Evolutionary conservation across 2,329 filamentous ascomycete species (phyloP).

Genomic region (Juglanconis oblonga): DNA sequence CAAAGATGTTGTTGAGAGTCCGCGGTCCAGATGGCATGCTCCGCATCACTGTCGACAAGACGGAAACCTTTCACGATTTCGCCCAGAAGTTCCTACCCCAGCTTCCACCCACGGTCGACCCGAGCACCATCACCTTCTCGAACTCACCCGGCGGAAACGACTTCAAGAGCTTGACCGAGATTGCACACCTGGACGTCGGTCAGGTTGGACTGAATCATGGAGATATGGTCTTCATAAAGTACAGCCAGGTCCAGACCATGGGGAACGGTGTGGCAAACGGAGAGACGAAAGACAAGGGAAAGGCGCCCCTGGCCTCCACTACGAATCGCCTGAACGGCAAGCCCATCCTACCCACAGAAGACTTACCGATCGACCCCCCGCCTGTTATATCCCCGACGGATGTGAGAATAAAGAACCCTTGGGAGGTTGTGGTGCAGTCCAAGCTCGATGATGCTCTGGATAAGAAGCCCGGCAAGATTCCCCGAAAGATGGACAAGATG

Average conservation of each 20-base stretch:
- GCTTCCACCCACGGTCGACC: constrained; percentile 61
- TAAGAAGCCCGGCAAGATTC: constrained; percentile 85
- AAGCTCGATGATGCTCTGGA: constrained; percentile 83
- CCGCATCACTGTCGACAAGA: constrained; percentile 73
- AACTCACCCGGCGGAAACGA: constrained; percentile 59
- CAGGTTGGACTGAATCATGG: constrained; percentile 75
- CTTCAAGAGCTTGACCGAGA: constrained; percentile 56
- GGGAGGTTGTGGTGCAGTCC: constrained; percentile 89
- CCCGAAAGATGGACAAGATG: constrained; percentile 77
- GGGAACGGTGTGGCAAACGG: constrained; percentile 39
- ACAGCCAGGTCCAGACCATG: constrained; percentile 54
- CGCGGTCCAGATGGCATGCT: constrained; percentile 91
- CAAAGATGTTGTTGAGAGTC: constrained; percentile 77
- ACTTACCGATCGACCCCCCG: constrained; percentile 60
- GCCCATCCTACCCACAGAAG: constrained; percentile 66
- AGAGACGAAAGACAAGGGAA: constrained; percentile 24
- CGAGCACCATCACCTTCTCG: constrained; percentile 58
- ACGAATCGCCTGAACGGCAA: constrained; percentile 76
- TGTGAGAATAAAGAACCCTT: constrained; percentile 76
- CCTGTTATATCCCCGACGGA: constrained; percentile 53
- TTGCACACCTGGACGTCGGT: constrained; percentile 52
- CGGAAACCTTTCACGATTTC: constrained; percentile 68
- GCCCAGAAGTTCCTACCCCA: constrained; percentile 55
- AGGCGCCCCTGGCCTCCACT: constrained; percentile 34
- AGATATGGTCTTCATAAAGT: constrained; percentile 85